Percentiles rank a stretch among this genome's conserved stretches.
Evolutionary conservation across 768 basidiomycete species (phyloP).

Genomic region (Hirschioporus abietinus): DNA sequence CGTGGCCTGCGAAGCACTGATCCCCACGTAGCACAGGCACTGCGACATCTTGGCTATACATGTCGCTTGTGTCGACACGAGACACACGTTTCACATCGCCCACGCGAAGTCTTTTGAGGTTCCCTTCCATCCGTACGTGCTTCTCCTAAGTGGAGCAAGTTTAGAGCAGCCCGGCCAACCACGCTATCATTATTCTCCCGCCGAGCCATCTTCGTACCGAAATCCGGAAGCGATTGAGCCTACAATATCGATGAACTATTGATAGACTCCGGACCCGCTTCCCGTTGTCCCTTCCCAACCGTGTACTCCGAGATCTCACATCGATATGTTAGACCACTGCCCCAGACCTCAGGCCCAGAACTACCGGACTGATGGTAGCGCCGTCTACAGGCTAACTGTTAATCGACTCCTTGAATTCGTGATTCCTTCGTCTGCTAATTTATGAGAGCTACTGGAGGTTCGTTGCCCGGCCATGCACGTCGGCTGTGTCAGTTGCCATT

Average conservation of each 20-base stretch:
- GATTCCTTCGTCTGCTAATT: too few species aligned
- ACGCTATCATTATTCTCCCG: neutral
- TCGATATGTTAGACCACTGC: too few species aligned
- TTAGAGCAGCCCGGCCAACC: neutral
- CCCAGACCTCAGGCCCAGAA: too few species aligned
- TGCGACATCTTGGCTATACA: neutral
- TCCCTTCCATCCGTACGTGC: neutral
- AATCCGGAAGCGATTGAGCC: neutral
- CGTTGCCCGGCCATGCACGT: neutral
- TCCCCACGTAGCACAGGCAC: neutral
- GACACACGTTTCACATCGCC: neutral
- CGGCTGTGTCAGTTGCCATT: neutral
- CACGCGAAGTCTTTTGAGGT: neutral
- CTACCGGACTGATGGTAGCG: too few species aligned
- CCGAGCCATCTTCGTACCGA: neutral
- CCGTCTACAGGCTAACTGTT: too few species aligned
- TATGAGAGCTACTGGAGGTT: neutral
- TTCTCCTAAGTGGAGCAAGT: neutral
- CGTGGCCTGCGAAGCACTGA: neutral
- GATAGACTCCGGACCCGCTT: too few species aligned
- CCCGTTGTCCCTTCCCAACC: too few species aligned
- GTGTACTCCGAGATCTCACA: too few species aligned
- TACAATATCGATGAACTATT: too few species aligned
- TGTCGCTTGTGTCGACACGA: neutral
- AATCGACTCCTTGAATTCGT: neutral